phyloP scores from a whole-genome alignment of 768 basidiomycete species.

The Suillus spraguei region DNA sequence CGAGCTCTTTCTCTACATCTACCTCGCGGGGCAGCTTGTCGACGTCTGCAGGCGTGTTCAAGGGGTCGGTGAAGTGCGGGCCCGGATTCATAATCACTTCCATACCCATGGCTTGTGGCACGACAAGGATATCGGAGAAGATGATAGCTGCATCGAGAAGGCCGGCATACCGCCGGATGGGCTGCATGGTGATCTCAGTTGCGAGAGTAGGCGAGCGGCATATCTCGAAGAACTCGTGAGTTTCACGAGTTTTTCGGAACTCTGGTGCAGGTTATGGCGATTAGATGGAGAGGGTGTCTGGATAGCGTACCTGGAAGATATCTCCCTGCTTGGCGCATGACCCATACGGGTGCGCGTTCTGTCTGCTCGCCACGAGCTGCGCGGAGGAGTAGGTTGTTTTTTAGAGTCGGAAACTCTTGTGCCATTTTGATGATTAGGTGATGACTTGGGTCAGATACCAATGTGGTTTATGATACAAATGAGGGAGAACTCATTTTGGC shows the following conservation, averaged over 20 bases:
- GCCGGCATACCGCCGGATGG: constrained; percentile 84
- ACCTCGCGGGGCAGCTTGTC: constrained; percentile 60
- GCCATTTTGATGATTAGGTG: constrained; percentile 31
- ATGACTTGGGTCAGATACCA: neutral
- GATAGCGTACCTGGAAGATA: constrained; percentile 82
- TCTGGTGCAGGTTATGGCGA: constrained; percentile 48
- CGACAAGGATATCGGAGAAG: constrained; percentile 97
- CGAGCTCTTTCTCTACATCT: constrained; percentile 81
- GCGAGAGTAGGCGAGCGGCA: constrained; percentile 93
- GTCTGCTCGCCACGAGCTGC: constrained; percentile 89
- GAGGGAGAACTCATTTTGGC: neutral
- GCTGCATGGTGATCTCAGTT: constrained; percentile 88
- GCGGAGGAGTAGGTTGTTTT: constrained; percentile 88
- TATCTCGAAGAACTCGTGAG: constrained; percentile 93
- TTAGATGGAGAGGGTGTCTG: constrained; percentile 4
- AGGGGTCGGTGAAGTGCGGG: constrained; percentile 86
- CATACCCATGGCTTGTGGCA: constrained; percentile 98
- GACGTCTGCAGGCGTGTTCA: constrained; percentile 76
- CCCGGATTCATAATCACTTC: constrained; percentile 92
- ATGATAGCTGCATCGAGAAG: constrained; percentile 96
- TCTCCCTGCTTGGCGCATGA: constrained; percentile 96
- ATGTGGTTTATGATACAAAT: constrained; percentile 1
- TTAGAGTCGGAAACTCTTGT: constrained; percentile 65
- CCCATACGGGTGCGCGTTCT: constrained; percentile 95
- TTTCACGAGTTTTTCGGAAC: constrained; percentile 83